Evolutionary conservation across 345 rosid genomes (phyloP).

Genomic region (Aurinia saxatilis): DNA sequence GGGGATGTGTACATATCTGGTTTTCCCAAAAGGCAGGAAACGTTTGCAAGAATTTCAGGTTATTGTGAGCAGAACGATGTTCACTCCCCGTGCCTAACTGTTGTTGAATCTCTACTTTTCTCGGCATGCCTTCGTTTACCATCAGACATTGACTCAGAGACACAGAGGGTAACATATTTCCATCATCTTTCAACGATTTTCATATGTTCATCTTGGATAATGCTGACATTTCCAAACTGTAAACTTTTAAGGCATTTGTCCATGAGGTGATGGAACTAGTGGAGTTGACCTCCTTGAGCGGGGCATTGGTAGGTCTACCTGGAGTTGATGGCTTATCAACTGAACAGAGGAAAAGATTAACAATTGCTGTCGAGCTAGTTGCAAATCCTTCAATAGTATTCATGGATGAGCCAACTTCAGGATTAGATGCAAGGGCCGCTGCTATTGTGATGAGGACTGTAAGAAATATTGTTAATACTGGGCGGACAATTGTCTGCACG

Average conservation of each 20-base stretch:
- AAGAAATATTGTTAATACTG: conserved; percentile 91
- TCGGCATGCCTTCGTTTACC: conserved; percentile 94
- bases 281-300: conserved; percentile 72
- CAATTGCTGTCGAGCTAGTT: conserved; percentile 92
- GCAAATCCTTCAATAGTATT: conserved; percentile 96
- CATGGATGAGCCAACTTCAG: conserved; percentile 99
- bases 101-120: conserved; percentile 89
- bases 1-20: conserved; percentile 82
- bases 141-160: conserved; percentile 61
- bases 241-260: conserved; percentile 69
- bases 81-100: conserved; percentile 92
- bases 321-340: conserved; percentile 95
- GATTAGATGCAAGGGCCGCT: conserved; percentile 95
- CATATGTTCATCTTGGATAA: not conserved
- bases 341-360: conserved; percentile 88
- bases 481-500: conserved; percentile 94
- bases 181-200: not conserved
- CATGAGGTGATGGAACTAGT: conserved; percentile 99
- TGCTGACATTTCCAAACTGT: conserved; percentile 24
- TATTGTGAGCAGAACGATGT: conserved; percentile 97
- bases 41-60: conserved; percentile 95
- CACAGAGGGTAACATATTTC: conserved; percentile 53
- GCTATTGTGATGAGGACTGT: conserved; percentile 99
- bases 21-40: conserved; percentile 85
- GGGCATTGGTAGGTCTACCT: conserved; percentile 90